Base-by-base conservation (phyloP, 1,284 basidiomycete species). In the Ustilago bromivora region DNA sequence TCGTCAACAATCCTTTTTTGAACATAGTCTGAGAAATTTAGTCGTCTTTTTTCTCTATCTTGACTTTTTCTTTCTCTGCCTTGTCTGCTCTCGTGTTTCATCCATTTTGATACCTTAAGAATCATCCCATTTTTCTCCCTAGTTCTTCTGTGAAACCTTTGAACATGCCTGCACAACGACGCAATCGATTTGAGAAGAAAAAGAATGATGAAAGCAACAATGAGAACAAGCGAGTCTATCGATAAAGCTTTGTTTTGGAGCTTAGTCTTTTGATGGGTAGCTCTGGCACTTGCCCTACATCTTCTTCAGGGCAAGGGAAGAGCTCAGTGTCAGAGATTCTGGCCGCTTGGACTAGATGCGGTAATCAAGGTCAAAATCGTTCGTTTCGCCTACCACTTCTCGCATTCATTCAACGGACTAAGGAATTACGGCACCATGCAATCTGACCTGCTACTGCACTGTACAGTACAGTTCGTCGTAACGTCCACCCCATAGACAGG, bases 1-100 rank as follows among this genome's bases (percentile, higher is more conserved):
- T 31, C 38, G 6, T 56, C 56, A 57, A 32, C 56, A 35, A 19
- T 17, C 38, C 12, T 56, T 40, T 41, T 40, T 56, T 40, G 36
- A 40, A 17, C 40, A 3, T 46, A 57, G 56, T 57, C 56, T 57
- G 56, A 41, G 56, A 57, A 23, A 47, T 57, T 32, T 23, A 47
- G 56, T 57, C 56, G n/a, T 57, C 41, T 38, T 11, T 19, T 56
- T 56, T 53, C 38, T 28, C 15, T 46, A 32, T 46, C 40, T 46
- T 57, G 31, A 23, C 23, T 23, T 46, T 31, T 34, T 13, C 11
- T 15, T 46, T 46, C 6, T 17, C 40, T 46, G 19, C 13, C 5
- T 34, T 19, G n/a, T 35, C 41, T 53, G 52, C 52, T 53, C 17
- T 53, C 17, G 35, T 35, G 19, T 54, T 36, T 54, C 13, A 15